Evolutionary conservation across 331 rosid genomes (phyloP).

Genomic region (Cydonia oblonga): DNA sequence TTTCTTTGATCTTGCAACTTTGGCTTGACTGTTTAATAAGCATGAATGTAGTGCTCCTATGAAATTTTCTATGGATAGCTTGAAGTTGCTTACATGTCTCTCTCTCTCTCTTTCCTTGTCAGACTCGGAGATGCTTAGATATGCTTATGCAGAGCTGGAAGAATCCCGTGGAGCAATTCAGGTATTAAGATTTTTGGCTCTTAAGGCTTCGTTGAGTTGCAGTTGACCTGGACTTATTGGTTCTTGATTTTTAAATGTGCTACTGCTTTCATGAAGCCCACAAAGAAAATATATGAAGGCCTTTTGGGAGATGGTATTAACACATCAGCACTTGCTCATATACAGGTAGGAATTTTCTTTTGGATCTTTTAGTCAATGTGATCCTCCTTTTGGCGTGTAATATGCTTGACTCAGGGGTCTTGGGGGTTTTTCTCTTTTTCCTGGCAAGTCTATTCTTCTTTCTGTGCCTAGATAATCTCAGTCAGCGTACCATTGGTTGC

Average conservation of each 20-base stretch:
- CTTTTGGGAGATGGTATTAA: conserved; percentile 60
- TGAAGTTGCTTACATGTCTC: neutral
- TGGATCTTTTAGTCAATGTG: neutral
- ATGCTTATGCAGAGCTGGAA: conserved; percentile 95
- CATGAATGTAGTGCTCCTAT: neutral
- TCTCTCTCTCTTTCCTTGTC: neutral
- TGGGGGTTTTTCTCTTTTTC: conserved; percentile 5
- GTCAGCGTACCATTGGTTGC: neutral
- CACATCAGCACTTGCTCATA: conserved; percentile 76
- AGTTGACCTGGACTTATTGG: neutral
- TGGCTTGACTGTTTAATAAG: neutral
- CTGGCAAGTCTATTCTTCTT: neutral
- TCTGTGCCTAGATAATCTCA: neutral
- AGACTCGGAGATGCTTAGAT: conserved; percentile 82
- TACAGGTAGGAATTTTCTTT: conserved; percentile 55
- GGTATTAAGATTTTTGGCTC: conserved; percentile 28
- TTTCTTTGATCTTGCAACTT: neutral
- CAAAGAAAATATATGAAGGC: conserved; percentile 81
- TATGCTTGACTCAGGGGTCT: neutral
- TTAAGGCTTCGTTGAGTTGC: neutral
- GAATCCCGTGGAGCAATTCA: conserved; percentile 96
- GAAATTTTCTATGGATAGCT: neutral
- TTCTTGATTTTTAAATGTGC: neutral
- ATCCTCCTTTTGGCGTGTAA: neutral
- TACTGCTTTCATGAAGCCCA: conserved; percentile 49